A percentile compares a stretch with the other conserved stretches of the same genome.
Conservation (phyloP, 139 green algal genomes). For the Dunaliella primolecta region DNA sequence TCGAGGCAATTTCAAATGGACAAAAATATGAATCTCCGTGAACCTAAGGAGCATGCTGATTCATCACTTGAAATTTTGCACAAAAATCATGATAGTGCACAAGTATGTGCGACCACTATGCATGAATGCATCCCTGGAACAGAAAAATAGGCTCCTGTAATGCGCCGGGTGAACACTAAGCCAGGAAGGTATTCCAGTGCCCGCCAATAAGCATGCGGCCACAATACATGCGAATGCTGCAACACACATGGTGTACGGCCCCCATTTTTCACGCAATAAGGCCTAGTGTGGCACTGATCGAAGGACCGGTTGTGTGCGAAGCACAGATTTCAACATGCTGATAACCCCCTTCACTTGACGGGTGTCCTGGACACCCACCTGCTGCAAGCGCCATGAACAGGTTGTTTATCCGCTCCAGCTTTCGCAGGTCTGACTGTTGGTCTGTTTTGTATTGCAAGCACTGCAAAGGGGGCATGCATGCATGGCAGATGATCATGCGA, state of each 20-base stretch:
- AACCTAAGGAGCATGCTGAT: too few relatives aligned
- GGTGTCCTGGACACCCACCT: slow-evolving; percentile 3
- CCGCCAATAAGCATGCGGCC: background rate
- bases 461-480: slow-evolving; percentile 34
- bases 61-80: too few relatives aligned
- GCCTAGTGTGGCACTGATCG: too few relatives aligned
- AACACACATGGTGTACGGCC: background rate
- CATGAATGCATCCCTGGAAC: too few relatives aligned
- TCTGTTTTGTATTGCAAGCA: slow-evolving; percentile 89
- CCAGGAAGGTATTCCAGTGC: too few relatives aligned
- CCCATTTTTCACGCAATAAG: background rate
- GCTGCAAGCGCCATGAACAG: slow-evolving; percentile 76
- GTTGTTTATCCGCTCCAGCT: slow-evolving; percentile 83
- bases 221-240: background rate
- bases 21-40: too few relatives aligned
- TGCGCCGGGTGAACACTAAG: too few relatives aligned
- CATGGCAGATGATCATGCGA: background rate
- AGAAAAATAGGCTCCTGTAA: too few relatives aligned
- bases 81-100: too few relatives aligned
- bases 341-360: background rate
- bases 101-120: too few relatives aligned
- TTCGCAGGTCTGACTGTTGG: slow-evolving; percentile 81
- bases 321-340: background rate
- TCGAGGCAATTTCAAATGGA: too few relatives aligned
- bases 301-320: background rate